These are phyloP conservation scores for Ophiostoma angusticollis DNA, from an alignment of 2,329 filamentous ascomycete species.

Conservation along the genomic window DNA sequence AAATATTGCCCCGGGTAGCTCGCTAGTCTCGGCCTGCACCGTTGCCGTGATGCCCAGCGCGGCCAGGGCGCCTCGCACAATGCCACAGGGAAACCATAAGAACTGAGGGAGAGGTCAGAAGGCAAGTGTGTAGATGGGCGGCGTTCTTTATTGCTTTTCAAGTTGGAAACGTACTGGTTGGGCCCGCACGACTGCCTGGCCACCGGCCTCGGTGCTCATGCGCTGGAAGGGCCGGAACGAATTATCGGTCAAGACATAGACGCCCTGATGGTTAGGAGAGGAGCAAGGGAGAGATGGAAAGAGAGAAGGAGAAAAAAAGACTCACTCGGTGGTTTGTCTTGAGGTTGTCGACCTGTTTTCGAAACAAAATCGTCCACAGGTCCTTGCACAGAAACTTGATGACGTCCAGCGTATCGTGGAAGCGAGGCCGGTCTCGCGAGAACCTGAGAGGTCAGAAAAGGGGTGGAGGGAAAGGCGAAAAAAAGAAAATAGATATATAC, in stretches of 20 bases:
- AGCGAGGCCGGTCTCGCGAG: slow-evolving; percentile 70
- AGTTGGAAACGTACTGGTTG: slow-evolving; percentile 59
- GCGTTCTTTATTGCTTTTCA: too few species aligned
- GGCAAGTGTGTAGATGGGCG: too few species aligned
- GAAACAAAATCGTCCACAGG: slow-evolving; percentile 85
- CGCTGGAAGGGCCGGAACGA: slow-evolving; percentile 76
- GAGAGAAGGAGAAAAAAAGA: slow-evolving; percentile 1
- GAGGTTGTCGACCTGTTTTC: slow-evolving; percentile 95
- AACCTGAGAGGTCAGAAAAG: slow-evolving; percentile 39
- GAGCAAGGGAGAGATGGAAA: neutral
- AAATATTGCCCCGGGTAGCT: slow-evolving; percentile 80
- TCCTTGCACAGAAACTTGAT: slow-evolving; percentile 99
- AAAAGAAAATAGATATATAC: slow-evolving; percentile 30
- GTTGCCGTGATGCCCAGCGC: slow-evolving; percentile 82
- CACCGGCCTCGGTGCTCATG: slow-evolving; percentile 73
- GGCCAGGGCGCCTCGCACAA: slow-evolving; percentile 85
- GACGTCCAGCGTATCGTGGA: slow-evolving; percentile 82
- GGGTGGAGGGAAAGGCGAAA: neutral
- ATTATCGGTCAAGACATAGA: slow-evolving; percentile 92
- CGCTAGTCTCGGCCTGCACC: slow-evolving; percentile 79
- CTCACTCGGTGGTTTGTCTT: slow-evolving; percentile 89
- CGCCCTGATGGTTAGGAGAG: slow-evolving; percentile 43
- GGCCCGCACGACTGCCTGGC: slow-evolving; percentile 59
- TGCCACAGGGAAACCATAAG: slow-evolving; percentile 87
- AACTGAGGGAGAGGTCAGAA: slow-evolving; percentile 48